phyloP scores from a whole-genome alignment of 345 rosid genomes.

The Linum trigynum region DNA sequence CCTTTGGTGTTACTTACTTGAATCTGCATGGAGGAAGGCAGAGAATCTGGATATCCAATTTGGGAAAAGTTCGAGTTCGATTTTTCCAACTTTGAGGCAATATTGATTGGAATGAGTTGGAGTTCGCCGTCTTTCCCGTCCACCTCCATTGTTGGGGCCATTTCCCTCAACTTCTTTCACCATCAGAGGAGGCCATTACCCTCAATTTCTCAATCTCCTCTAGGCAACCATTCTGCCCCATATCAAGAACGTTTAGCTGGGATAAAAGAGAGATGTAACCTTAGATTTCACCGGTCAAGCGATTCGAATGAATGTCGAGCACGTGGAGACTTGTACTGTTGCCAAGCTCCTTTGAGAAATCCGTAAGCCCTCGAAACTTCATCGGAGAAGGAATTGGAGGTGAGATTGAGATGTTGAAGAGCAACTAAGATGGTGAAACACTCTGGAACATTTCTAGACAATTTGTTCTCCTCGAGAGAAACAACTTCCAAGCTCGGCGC shows the following conservation, averaged over 20 bases:
- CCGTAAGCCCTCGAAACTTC: constrained; percentile 50
- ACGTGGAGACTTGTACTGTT: constrained; percentile 62
- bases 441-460: constrained; percentile 56
- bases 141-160: constrained; percentile 53
- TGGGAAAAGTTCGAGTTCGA: too few species aligned
- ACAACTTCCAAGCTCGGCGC: constrained; percentile 62
- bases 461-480: constrained; percentile 42
- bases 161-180: constrained; percentile 49
- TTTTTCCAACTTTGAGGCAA: too few species aligned
- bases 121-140: constrained; percentile 18
- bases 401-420: constrained; percentile 49
- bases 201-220: constrained; percentile 36
- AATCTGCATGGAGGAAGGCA: too few species aligned
- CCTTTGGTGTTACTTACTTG: too few species aligned
- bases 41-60: too few species aligned
- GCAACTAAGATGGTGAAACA: constrained; percentile 78
- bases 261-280: constrained; percentile 41
- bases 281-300: constrained; percentile 43
- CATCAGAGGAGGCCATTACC: constrained; percentile 48
- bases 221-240: constrained; percentile 41
- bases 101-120: too few species aligned
- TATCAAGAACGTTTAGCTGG: constrained; percentile 51
- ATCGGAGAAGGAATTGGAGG: constrained; percentile 42
- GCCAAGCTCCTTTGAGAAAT: constrained; percentile 58
- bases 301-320: constrained; percentile 61